Base-by-base conservation (phyloP, 1,284 basidiomycete species). In the Waitea zeae region DNA sequence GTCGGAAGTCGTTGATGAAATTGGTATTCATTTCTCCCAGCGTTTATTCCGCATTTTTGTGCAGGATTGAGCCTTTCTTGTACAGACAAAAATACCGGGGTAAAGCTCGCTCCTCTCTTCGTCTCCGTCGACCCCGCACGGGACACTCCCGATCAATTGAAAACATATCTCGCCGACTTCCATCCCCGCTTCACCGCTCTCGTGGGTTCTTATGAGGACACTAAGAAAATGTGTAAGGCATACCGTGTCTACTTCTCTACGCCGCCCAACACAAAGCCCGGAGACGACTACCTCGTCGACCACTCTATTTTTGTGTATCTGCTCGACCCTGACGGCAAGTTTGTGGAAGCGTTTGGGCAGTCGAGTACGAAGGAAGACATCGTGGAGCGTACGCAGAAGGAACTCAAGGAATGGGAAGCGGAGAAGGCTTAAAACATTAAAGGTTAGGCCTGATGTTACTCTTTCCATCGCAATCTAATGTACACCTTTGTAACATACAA, bases 211-310 rank as follows among this genome's bases (percentile, higher is more conserved):
- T 97, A 90, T 49, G 73, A 76, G n/a, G 65, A 70, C 17, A 79
- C 84, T 42, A 96, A 96, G 54, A 64, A 74, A 27, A 73, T 80
- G 11, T 97, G 93, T 68, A 95, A 92, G 57, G 75, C 79, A 24
- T 99, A 93, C 57, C 78, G 95, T 20, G 93, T 98, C 24, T 99
- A 99, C 60, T 99, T 99, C 62, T 92, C 87, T 13, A 97, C 93
- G 4, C 95, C 93, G 3, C 89, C 89, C 3, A 64, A 83, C 47
- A 87, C 92, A 4, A 74, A 84, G 48, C 74, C 92, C 1, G 71
- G 63, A 13, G 76, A 74, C 34, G 93, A 99, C 61, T 99, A 98
- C 53, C 70, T 99, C 35, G 93, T 98, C 20, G 90, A 95, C 55
- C 90, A 96, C 57, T 80, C 80, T 35, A 96, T 96, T 52, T 97